A percentile compares a stretch with the other conserved stretches of the same genome.
phyloP scores from a whole-genome alignment of 2,329 filamentous ascomycete species.

The Penicillium sp. region DNA sequence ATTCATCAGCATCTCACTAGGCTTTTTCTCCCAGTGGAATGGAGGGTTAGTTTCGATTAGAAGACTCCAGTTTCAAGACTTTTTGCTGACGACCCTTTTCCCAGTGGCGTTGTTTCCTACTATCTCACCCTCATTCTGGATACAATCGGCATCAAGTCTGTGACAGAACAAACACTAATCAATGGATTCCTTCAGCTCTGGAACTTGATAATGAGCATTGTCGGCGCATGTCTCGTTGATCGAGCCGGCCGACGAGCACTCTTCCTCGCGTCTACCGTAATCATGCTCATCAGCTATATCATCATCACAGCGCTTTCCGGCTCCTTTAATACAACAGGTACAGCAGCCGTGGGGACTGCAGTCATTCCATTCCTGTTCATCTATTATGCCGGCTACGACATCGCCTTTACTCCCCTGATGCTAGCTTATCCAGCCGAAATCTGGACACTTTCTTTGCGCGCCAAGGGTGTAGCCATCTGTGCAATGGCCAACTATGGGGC shows the following conservation, averaged over 20 bases:
- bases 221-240: conserved; percentile 57
- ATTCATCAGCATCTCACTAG: conserved; percentile 9
- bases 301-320: conserved; percentile 19
- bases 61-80: not conserved
- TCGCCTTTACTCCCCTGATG: conserved; percentile 24
- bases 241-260: conserved; percentile 36
- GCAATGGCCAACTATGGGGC: conserved; percentile 7
- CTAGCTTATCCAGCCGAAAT: conserved; percentile 25
- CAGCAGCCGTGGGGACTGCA: conserved; percentile 19
- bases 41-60: not conserved
- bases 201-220: conserved; percentile 54
- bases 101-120: conserved; percentile 48
- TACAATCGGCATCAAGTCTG: conserved; percentile 50
- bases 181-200: conserved; percentile 55
- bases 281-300: conserved; percentile 13
- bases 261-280: conserved; percentile 37
- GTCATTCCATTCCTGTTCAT: conserved; percentile 31
- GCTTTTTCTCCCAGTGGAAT: conserved; percentile 13
- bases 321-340: conserved; percentile 15
- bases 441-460: conserved; percentile 24
- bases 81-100: not conserved
- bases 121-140: conserved; percentile 54
- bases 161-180: conserved; percentile 53
- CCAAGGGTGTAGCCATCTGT: conserved; percentile 24
- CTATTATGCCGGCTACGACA: conserved; percentile 27